phyloP scores from a whole-genome alignment of 345 rosid genomes.

The Cardamine occulta region DNA sequence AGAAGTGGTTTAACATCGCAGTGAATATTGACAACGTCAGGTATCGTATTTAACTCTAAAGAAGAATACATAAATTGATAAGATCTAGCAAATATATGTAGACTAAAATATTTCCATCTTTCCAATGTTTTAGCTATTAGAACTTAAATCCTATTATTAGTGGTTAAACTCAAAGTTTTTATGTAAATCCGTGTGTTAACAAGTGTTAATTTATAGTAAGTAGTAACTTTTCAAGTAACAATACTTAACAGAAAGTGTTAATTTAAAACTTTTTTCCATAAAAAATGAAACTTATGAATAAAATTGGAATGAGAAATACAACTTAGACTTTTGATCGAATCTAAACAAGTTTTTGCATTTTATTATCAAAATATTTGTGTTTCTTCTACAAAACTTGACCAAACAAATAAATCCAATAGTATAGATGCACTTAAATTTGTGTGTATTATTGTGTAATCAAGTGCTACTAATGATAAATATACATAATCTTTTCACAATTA shows the following conservation, averaged over 20 bases:
- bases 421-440: neutral
- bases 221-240: too few relatives aligned
- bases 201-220: too few relatives aligned
- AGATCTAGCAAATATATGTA: too few relatives aligned
- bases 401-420: neutral
- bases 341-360: too few relatives aligned
- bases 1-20: slow-evolving; percentile 64
- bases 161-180: too few relatives aligned
- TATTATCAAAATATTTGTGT: neutral
- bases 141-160: neutral
- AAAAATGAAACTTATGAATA: too few relatives aligned
- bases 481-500: slow-evolving; percentile 4
- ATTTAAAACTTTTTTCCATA: too few relatives aligned
- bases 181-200: too few relatives aligned
- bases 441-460: neutral
- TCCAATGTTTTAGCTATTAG: neutral
- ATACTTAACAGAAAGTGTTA: too few relatives aligned
- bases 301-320: too few relatives aligned
- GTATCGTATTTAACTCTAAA: slow-evolving; percentile 36
- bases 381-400: neutral
- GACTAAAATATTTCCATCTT: neutral
- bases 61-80: neutral
- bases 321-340: too few relatives aligned
- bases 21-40: slow-evolving; percentile 80
- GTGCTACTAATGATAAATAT: neutral